Evolutionary conservation across 345 rosid species (phyloP).

Genomic region (Ricinus communis): DNA sequence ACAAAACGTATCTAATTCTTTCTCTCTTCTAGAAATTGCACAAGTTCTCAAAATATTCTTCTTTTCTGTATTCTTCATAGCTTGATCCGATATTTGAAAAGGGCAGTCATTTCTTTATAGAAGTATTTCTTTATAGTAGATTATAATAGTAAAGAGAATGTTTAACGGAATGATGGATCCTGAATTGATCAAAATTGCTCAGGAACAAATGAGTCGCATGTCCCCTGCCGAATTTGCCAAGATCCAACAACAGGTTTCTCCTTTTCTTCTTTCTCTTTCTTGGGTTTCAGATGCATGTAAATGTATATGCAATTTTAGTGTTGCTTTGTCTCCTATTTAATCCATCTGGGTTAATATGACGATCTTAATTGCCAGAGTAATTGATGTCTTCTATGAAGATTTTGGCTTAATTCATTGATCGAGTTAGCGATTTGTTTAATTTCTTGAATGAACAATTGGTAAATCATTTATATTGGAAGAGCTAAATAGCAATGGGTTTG

Average conservation of each 20-base stretch:
- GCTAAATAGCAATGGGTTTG: no score
- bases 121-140: no score
- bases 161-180: conserved; percentile 95
- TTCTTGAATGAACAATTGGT: not conserved
- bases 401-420: not conserved
- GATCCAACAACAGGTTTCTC: conserved; percentile 38
- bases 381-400: not conserved
- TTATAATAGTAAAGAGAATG: no score
- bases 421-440: not conserved
- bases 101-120: no score
- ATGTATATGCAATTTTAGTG: not conserved
- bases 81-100: no score
- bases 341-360: not conserved
- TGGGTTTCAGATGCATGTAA: not conserved
- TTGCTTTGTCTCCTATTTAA: not conserved
- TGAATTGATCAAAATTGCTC: conserved; percentile 77
- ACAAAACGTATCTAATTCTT: no score
- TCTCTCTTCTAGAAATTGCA: no score
- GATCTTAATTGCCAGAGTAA: not conserved
- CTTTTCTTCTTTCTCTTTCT: no score
- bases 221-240: conserved; percentile 71
- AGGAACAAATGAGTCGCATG: conserved; percentile 98
- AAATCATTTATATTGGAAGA: not conserved
- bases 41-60: no score
- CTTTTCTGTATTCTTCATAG: no score